These are phyloP conservation scores for Nectriaceae sp. DNA, from an alignment of 2,329 filamentous ascomycete species.

Conservation along the genomic window DNA sequence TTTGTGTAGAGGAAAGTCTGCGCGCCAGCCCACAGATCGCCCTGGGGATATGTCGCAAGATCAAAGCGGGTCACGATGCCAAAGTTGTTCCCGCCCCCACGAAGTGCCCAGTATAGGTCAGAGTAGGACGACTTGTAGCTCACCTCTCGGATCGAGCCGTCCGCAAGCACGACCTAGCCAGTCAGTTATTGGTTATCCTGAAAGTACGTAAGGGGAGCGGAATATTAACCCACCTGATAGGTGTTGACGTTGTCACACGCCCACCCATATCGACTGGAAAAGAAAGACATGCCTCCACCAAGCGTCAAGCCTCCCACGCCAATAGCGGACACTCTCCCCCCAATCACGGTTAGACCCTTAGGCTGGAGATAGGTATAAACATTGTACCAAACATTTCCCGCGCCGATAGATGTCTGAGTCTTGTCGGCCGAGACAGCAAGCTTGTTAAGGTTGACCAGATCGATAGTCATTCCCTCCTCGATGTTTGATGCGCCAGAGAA, in stretches of 20 bases:
- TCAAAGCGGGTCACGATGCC: slow-evolving; percentile 54
- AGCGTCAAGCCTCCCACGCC: slow-evolving; percentile 5
- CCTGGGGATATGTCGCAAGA: slow-evolving; percentile 39
- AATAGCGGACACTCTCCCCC: neutral
- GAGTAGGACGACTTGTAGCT: slow-evolving; percentile 32
- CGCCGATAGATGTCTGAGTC: neutral
- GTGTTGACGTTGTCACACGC: slow-evolving; percentile 10
- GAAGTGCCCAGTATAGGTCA: slow-evolving; percentile 60
- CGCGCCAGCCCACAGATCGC: slow-evolving; percentile 40
- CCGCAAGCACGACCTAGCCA: slow-evolving; percentile 42
- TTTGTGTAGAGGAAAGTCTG: slow-evolving; percentile 32
- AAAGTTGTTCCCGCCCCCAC: slow-evolving; percentile 58
- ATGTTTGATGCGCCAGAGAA: slow-evolving; percentile 40
- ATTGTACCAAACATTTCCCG: slow-evolving; percentile 1
- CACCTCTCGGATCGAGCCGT: slow-evolving; percentile 45
- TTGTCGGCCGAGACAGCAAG: neutral
- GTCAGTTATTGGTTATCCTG: neutral
- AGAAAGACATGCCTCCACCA: slow-evolving; percentile 19
- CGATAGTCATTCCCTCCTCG: slow-evolving; percentile 39
- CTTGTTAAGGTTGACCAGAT: slow-evolving; percentile 35
- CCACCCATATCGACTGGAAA: slow-evolving; percentile 12
- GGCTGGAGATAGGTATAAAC: slow-evolving; percentile 2
- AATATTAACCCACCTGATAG: slow-evolving; percentile 12
- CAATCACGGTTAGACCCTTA: neutral
- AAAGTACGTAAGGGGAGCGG: neutral